Base-by-base conservation (phyloP, 768 basidiomycete genomes). In the Mycena polygramma region DNA sequence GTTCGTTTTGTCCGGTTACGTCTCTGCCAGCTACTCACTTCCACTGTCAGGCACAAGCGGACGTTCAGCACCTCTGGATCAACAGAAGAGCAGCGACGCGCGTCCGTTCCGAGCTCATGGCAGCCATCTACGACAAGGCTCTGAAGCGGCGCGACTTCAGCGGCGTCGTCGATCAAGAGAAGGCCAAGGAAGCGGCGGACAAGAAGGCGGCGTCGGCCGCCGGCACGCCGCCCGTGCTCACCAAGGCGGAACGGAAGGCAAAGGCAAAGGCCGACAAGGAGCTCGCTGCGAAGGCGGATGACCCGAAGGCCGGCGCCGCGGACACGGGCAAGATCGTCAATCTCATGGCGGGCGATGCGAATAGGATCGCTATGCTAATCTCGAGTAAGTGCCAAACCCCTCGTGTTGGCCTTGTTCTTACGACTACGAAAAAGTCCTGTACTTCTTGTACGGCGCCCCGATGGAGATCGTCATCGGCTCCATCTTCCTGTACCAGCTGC, bases 281-380 rank as follows among this genome's bases (percentile, higher is more conserved):
- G 17, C 36, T 7, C 30, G 45, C 45, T 11, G 51, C 26, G 51
- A 52, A 52, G 26, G 51, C 51, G 24, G 26, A 26, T 6, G 24
- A 30, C 7, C 51, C 24, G 8, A 30, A 52, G 26, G 24, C 24
- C 26, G 24, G 26, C 11, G 51, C 51, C 5, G 51, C 48, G 24
- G 93, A 95, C 76, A 85, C 93, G 11, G 96, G 95, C 8, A 96
- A 96, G 78, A 94, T 96, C 57, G 93, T 95, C 59, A 94, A 94
- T 72, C 81, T 96, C 46, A 97, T 97, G 94, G 90, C 92, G n/a
- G 89, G 87, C 20, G 94, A 95, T 76, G 89, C 91, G 4, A 91
- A 90, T 70, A 63, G 4, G 74, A 66, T 7, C 82, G 81, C 41
- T 2, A 73, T 83, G 81, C 69, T 37, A 71, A 20, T 69, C 82